These are phyloP conservation scores for Luvunga scandens DNA, from an alignment of 345 rosid genomes.

Conservation along the genomic window DNA sequence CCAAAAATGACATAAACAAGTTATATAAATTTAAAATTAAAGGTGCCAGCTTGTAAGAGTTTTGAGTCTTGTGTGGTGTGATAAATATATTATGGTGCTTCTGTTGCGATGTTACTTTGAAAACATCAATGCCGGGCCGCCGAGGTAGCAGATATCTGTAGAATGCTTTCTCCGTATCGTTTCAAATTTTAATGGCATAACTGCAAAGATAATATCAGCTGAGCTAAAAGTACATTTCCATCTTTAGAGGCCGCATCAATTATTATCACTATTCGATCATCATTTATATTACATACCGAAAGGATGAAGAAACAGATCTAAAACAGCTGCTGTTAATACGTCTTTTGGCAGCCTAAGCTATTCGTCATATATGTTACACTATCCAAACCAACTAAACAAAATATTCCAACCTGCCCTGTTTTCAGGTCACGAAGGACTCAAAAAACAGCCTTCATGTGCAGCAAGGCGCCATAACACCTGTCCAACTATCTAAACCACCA, in stretches of 20 bases:
- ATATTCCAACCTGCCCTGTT: conserved; percentile 18
- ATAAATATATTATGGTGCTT: too few species aligned
- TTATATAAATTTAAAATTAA: too few species aligned
- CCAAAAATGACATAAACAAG: too few species aligned
- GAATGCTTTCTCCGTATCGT: too few species aligned
- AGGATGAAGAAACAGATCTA: conserved; percentile 15
- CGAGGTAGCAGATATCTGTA: too few species aligned
- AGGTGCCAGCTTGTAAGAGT: too few species aligned
- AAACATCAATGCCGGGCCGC: too few species aligned
- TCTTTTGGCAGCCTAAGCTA: conserved; percentile 15
- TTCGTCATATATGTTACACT: conserved; percentile 17
- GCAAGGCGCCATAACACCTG: conserved; percentile 14
- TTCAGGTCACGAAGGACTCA: conserved; percentile 40
- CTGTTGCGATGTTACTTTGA: too few species aligned
- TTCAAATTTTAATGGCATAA: too few species aligned
- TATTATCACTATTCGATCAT: not conserved
- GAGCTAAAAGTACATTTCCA: not conserved
- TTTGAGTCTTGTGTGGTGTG: too few species aligned
- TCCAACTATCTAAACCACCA: conserved; percentile 15
- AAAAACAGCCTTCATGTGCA: conserved; percentile 43
- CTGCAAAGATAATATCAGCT: not conserved
- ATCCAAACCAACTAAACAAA: conserved; percentile 5
- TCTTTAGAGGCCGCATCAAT: not conserved
- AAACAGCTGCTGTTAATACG: conserved; percentile 5
- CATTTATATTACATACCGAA: conserved; percentile 26